These are phyloP conservation scores for Hanseniaspora gamundiae DNA, from an alignment of 1,139 yeast genomes.

Conservation along the genomic window DNA sequence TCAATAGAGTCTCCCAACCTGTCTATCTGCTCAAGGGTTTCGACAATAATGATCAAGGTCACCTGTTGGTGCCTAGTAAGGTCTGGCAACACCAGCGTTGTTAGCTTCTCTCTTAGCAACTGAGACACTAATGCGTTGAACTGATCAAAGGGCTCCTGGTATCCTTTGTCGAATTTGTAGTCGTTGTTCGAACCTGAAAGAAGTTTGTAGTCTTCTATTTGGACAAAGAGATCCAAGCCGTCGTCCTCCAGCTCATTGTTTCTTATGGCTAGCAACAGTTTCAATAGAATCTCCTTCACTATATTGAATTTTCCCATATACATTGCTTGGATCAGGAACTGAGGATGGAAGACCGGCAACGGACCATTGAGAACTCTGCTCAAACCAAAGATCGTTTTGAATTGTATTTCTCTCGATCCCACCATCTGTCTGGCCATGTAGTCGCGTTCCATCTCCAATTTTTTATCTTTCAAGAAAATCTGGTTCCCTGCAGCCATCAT, in stretches of 20 bases:
- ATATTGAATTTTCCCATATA: slow-evolving; percentile 48
- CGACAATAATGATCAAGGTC: slow-evolving; percentile 59
- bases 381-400: slow-evolving; percentile 46
- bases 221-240: slow-evolving; percentile 29
- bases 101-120: slow-evolving; percentile 46
- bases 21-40: slow-evolving; percentile 46
- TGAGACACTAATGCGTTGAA: slow-evolving; percentile 38
- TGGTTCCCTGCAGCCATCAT: slow-evolving; percentile 88
- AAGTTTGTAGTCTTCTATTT: slow-evolving; percentile 25
- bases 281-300: slow-evolving; percentile 46
- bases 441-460: slow-evolving; percentile 44
- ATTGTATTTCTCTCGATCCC: slow-evolving; percentile 35
- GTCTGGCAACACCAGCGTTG: slow-evolving; percentile 59
- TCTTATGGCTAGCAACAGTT: slow-evolving; percentile 41
- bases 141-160: slow-evolving; percentile 30
- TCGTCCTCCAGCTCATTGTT: slow-evolving; percentile 34
- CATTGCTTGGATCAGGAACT: slow-evolving; percentile 65
- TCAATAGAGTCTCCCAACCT: slow-evolving; percentile 45
- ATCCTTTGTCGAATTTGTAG: slow-evolving; percentile 14
- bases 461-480: slow-evolving; percentile 67
- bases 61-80: slow-evolving; percentile 86
- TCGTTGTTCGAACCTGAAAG: slow-evolving; percentile 13
- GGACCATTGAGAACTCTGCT: slow-evolving; percentile 79
- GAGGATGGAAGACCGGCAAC: slow-evolving; percentile 85
- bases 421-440: slow-evolving; percentile 34